Evolutionary conservation across 2,329 filamentous ascomycete genomes (phyloP).

Genomic region (Botrytis sinoallii): DNA sequence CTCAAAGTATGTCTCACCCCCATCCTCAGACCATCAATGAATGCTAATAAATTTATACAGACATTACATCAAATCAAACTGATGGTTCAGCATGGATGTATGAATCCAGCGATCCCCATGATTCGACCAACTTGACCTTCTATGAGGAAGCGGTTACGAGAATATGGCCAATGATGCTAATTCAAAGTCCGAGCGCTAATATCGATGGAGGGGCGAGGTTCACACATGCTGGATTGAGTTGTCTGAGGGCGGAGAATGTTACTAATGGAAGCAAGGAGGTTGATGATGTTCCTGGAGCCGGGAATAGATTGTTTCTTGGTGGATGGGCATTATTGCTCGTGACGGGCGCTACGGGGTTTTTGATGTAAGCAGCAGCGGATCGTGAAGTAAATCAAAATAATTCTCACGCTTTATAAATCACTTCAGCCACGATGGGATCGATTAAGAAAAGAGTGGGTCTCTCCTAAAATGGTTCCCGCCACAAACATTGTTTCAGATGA

Average conservation of each 20-base stretch:
- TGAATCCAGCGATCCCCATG: background rate
- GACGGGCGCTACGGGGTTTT: background rate
- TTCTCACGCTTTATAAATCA: background rate
- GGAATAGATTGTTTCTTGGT: background rate
- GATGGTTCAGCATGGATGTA: conserved; percentile 1
- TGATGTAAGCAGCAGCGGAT: background rate
- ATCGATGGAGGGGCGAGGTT: background rate
- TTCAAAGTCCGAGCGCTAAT: background rate
- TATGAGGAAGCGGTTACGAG: conserved; percentile 1
- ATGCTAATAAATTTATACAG: background rate
- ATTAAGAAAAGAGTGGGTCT: background rate
- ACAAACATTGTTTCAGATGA: no score
- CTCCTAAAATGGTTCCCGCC: background rate
- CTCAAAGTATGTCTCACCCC: background rate
- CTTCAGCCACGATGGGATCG: background rate
- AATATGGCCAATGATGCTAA: conserved; percentile 8
- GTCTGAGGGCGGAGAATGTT: background rate
- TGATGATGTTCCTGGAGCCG: background rate
- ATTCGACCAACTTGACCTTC: background rate
- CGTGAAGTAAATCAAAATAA: background rate
- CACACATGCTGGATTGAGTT: background rate
- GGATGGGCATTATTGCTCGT: background rate
- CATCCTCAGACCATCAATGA: background rate
- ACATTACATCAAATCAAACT: background rate
- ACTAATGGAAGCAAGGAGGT: conserved; percentile 3